Conservation (phyloP, 225 moss, liverwort and hornwort species). For the Ulota crispa region DNA sequence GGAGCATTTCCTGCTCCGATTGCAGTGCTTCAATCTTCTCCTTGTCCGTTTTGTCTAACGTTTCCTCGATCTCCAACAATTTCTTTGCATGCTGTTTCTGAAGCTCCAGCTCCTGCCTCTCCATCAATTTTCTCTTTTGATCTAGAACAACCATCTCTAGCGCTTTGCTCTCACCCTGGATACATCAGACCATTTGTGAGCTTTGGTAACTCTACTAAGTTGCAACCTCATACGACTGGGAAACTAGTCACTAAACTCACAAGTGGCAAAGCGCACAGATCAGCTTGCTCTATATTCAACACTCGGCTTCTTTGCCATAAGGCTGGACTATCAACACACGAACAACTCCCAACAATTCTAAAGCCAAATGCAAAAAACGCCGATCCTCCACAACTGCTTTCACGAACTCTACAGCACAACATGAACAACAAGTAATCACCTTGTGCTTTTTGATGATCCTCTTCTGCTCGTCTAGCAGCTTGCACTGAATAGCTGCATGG, state of each 20-base stretch:
- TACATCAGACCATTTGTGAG: slow-evolving; percentile 1
- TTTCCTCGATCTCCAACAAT: slow-evolving; percentile 45
- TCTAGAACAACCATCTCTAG: slow-evolving; percentile 45
- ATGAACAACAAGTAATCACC: slow-evolving; percentile 31
- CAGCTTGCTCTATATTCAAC: neutral
- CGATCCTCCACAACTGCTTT: neutral
- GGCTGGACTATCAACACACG: neutral
- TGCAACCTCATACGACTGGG: neutral
- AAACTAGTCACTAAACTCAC: too few relatives aligned
- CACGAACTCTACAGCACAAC: neutral
- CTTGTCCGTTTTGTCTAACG: slow-evolving; percentile 40
- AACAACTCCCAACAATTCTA: neutral
- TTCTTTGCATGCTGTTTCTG: slow-evolving; percentile 46
- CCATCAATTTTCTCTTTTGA: slow-evolving; percentile 45
- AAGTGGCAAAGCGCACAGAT: neutral
- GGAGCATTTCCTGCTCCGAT: slow-evolving; percentile 30
- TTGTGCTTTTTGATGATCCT: slow-evolving; percentile 64
- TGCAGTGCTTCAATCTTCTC: slow-evolving; percentile 46
- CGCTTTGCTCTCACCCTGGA: slow-evolving; percentile 54
- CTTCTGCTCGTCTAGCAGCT: slow-evolving; percentile 53
- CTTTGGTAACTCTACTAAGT: neutral
- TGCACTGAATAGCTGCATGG: slow-evolving; percentile 51
- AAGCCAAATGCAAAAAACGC: neutral
- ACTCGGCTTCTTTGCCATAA: neutral
- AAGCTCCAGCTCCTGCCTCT: slow-evolving; percentile 53